Percentiles rank a stretch among this genome's conserved stretches.
These are phyloP conservation scores for Heliamphora pulchella DNA, from an alignment of 179 eudicot species.

Conservation along the genomic window DNA sequence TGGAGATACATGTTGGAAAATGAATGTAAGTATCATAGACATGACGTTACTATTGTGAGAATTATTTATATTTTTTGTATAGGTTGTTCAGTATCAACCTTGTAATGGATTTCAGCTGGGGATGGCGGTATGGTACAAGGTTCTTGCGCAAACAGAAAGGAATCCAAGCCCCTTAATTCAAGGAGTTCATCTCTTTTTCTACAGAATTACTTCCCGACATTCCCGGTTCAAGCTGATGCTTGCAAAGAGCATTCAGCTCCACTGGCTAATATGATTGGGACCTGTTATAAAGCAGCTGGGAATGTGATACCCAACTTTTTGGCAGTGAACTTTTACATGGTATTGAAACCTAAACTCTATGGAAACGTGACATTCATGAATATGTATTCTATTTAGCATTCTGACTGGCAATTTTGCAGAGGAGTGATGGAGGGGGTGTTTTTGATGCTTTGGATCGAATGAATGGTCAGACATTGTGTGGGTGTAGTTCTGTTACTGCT, in stretches of 20 bases:
- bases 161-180: constrained; percentile 64
- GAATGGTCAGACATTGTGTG: constrained; percentile 85
- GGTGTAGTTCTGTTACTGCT: constrained; percentile 67
- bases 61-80: background rate
- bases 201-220: constrained; percentile 79
- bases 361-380: background rate
- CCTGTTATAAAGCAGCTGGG: constrained; percentile 76
- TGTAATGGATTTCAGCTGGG: constrained; percentile 58
- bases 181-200: constrained; percentile 69
- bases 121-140: constrained; percentile 75
- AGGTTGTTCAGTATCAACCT: background rate
- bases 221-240: constrained; percentile 69
- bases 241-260: constrained; percentile 84
- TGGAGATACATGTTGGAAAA: constrained; percentile 98
- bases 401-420: constrained; percentile 43
- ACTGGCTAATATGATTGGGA: constrained; percentile 62
- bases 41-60: background rate
- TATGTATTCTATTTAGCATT: constrained; percentile 10
- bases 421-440: constrained; percentile 94
- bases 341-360: constrained; percentile 22
- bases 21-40: constrained; percentile 48
- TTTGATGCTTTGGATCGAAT: constrained; percentile 71
- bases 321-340: constrained; percentile 97
- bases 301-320: constrained; percentile 77
- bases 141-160: constrained; percentile 81